A percentile compares a stretch with the other conserved stretches of the same genome.
phyloP scores from a whole-genome alignment of 2,329 filamentous ascomycete species.

The Curvularia spicifera region DNA sequence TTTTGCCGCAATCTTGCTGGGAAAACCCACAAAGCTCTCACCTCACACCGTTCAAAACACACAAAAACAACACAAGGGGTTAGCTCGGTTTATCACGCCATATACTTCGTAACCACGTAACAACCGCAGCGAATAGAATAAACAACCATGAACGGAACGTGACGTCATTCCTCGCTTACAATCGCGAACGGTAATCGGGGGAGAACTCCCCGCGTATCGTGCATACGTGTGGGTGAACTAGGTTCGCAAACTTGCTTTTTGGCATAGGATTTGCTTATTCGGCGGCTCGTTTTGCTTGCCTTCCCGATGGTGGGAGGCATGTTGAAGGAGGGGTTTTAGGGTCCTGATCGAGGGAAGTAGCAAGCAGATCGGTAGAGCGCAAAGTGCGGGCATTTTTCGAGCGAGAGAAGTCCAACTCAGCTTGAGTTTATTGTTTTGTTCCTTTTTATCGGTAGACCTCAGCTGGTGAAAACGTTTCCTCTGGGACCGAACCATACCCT shows the following conservation, averaged over 20 bases:
- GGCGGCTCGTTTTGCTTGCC: too few species aligned
- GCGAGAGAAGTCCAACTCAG: not conserved
- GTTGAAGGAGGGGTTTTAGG: too few species aligned
- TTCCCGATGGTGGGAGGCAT: too few species aligned
- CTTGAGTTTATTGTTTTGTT: not conserved
- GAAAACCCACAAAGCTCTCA: not conserved
- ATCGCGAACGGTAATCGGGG: not conserved
- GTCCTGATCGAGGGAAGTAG: too few species aligned
- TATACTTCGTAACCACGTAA: too few species aligned
- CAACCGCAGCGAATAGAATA: not conserved
- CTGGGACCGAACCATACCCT: not conserved
- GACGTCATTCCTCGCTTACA: not conserved
- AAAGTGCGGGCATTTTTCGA: not conserved
- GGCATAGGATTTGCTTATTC: too few species aligned
- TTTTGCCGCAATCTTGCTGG: not conserved
- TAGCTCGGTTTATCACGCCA: not conserved
- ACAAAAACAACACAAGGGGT: not conserved
- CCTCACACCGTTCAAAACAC: not conserved
- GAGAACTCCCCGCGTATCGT: not conserved
- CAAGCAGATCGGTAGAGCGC: not conserved
- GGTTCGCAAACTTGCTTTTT: too few species aligned
- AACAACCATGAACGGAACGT: not conserved
- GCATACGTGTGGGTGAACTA: not conserved
- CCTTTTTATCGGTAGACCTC: not conserved
- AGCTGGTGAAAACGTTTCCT: not conserved